Base-by-base conservation (phyloP, 768 basidiomycete species). In the Boletus tylopilopsis region DNA sequence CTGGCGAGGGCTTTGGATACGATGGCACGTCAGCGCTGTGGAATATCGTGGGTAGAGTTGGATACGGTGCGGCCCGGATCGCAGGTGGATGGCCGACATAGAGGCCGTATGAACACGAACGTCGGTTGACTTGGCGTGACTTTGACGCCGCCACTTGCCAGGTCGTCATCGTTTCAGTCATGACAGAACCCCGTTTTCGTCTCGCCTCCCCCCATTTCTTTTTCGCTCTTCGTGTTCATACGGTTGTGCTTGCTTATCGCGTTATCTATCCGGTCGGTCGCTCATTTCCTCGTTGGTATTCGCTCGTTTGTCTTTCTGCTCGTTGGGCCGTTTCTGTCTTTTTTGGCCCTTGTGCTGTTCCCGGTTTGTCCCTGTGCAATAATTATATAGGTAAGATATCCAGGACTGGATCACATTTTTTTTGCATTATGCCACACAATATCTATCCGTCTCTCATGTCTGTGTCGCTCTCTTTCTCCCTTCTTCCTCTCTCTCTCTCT, bases 31-130 rank as follows among this genome's bases (percentile, higher is more conserved):
- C 76, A 18, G 77, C 78, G 11, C 73, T 89, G 38, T 89, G 86
- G 86, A 78, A 71, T 51, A 74, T 89, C 56, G 59, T 91, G 45
- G 86, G 85, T 12, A 71, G 85, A 13, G 78, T 91, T 10, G 83
- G 84, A 5, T 84, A 84, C 39, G 87, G 85, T 10, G 88, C 87
- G 24, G 88, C 84, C 24, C 72, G 88, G 56, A 81, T 85, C 29
- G 85, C 82, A 11, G 75, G 85, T 40, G 88, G 88, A 12, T 89
- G 85, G 84, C 88, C 87, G 40, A 87, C 86, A 47, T 88, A 71
- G 35, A 21, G 11, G 23, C 9, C 19, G 1, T 32, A 23, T 43
- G 51, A 45, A 52, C 47, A 53, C 45, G 47, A 42, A 37, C 35
- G n/a, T 39, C 37, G 7, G 27, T 37, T 41, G 37, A 32, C 43